Conservation (phyloP, 129 eudicot species). For the Arctium minus region DNA sequence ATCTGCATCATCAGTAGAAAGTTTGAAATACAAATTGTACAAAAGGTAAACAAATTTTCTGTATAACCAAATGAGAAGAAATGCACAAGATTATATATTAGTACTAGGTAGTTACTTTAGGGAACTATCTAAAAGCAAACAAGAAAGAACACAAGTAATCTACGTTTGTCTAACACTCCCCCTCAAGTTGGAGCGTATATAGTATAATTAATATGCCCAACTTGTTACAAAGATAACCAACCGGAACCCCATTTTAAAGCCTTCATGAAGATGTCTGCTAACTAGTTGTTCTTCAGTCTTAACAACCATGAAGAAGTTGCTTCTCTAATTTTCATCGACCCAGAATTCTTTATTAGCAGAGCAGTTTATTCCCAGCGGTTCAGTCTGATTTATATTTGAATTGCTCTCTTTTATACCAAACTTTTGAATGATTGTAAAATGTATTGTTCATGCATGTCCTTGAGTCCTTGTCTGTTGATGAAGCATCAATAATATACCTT, state of each 20-base stretch:
- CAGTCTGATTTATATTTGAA: not conserved
- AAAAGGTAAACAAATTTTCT: not conserved
- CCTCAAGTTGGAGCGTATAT: not conserved
- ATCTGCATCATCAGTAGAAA: not conserved
- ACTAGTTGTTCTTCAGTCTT: not conserved
- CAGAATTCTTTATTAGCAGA: not conserved
- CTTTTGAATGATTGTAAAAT: not conserved
- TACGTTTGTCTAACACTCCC: not conserved
- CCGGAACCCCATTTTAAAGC: not conserved
- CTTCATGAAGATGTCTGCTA: not conserved
- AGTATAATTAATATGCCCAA: not conserved
- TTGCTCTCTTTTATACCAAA: not conserved
- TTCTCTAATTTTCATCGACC: not conserved
- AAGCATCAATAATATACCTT: not conserved
- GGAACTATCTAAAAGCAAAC: not conserved
- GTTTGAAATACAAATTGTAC: not conserved
- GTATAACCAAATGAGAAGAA: not conserved
- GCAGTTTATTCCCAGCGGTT: not conserved
- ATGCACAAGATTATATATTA: not conserved
- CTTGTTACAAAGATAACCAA: not conserved
- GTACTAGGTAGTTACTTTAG: not conserved
- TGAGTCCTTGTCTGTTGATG: not conserved
- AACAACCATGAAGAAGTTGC: not conserved
- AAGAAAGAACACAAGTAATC: not conserved
- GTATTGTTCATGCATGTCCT: not conserved